Percentiles rank a stretch among this genome's conserved stretches.
These are phyloP conservation scores for Capsicum chinense DNA, from an alignment of 257 asterid species.

Conservation along the genomic window DNA sequence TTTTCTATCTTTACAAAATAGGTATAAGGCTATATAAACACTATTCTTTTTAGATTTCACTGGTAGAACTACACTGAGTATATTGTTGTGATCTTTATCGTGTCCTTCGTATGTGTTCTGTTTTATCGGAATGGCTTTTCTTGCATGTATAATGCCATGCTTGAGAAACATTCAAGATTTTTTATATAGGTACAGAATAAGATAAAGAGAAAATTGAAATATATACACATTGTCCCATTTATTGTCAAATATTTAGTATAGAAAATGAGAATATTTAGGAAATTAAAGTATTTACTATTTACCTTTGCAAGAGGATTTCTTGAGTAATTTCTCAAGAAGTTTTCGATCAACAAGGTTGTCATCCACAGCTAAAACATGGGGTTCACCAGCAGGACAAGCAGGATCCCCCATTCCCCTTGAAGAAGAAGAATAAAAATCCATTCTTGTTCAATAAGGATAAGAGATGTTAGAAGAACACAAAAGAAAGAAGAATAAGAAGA, in stretches of 20 bases:
- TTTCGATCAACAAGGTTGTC: constrained; percentile 64
- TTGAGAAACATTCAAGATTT: constrained; percentile 13
- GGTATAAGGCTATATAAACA: too few relatives aligned
- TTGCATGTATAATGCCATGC: neutral
- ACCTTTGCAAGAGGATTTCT: constrained; percentile 72
- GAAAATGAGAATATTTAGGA: neutral
- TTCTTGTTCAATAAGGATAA: constrained; percentile 28
- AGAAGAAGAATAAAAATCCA: constrained; percentile 31
- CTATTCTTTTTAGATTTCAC: too few relatives aligned
- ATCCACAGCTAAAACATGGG: constrained; percentile 72
- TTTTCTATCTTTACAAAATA: too few relatives aligned
- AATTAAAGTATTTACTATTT: constrained; percentile 32
- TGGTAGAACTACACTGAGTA: too few relatives aligned
- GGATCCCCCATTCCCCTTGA: neutral
- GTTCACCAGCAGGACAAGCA: constrained; percentile 37
- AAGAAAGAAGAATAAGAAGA: neutral
- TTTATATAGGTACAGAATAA: neutral
- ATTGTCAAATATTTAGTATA: neutral
- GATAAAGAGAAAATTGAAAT: neutral
- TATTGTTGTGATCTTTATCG: too few relatives aligned
- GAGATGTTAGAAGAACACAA: neutral
- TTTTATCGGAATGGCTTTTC: neutral
- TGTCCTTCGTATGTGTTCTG: neutral
- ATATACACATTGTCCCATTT: neutral
- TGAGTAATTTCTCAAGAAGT: constrained; percentile 62